phyloP scores from a whole-genome alignment of 2,329 filamentous ascomycete genomes.

The Colletotrichum liaoningense region DNA sequence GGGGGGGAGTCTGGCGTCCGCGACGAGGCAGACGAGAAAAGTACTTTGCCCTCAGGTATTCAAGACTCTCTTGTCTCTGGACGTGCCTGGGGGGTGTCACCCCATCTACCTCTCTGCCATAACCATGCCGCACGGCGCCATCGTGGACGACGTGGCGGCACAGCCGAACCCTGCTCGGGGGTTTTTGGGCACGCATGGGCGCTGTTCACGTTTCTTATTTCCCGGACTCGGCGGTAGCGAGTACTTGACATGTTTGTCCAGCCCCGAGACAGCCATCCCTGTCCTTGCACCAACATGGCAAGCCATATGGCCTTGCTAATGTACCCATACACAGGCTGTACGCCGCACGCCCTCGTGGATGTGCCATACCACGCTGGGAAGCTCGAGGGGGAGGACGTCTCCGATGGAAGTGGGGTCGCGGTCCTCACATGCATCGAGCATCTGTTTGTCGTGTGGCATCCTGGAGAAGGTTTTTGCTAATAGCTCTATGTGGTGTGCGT shows the following conservation, averaged over 20 bases:
- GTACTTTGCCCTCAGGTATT: slow-evolving; percentile 12
- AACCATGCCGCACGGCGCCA: background rate
- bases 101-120: slow-evolving; percentile 5
- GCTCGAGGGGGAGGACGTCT: slow-evolving; percentile 17
- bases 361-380: slow-evolving; percentile 27
- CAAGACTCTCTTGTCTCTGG: background rate
- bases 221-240: slow-evolving; percentile 28
- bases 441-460: slow-evolving; percentile 26
- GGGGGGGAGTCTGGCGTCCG: background rate
- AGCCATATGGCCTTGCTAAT: slow-evolving; percentile 9
- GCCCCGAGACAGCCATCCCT: slow-evolving; percentile 10
- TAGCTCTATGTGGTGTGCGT: slow-evolving; percentile 1
- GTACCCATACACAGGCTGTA: slow-evolving; percentile 25
- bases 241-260: slow-evolving; percentile 19
- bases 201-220: slow-evolving; percentile 31
- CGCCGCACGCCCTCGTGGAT: slow-evolving; percentile 21
- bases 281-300: background rate
- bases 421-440: slow-evolving; percentile 35
- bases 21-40: slow-evolving; percentile 1
- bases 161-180: slow-evolving; percentile 22
- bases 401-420: slow-evolving; percentile 27
- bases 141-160: slow-evolving; percentile 8
- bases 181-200: slow-evolving; percentile 32
- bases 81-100: slow-evolving; percentile 1
- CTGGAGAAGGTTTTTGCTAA: slow-evolving; percentile 12